Percentiles rank a stretch among this genome's conserved stretches.
phyloP scores from a whole-genome alignment of 208 protist genomes.

The Leptomonas seymouri region DNA sequence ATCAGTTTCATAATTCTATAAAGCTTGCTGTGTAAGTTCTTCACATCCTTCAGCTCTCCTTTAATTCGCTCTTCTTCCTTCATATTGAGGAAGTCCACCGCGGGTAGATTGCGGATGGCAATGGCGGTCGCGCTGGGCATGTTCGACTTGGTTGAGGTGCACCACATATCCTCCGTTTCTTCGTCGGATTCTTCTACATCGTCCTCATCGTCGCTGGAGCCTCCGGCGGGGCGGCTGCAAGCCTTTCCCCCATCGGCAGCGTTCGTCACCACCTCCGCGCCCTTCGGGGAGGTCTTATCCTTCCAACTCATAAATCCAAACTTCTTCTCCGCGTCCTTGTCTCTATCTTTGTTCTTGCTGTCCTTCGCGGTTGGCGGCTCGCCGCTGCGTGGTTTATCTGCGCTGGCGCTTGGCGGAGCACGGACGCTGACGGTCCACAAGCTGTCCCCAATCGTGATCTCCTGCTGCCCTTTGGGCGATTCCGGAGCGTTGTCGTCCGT shows the following conservation, averaged over 20 bases:
- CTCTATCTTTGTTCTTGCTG: not conserved
- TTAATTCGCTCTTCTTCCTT: slow-evolving; percentile 42
- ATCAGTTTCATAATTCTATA: slow-evolving; percentile 40
- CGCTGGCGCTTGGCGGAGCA: not conserved
- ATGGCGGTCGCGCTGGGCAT: slow-evolving; percentile 35
- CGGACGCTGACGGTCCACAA: slow-evolving; percentile 11
- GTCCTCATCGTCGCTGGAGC: slow-evolving; percentile 33
- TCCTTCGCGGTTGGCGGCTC: not conserved
- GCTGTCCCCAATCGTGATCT: not conserved
- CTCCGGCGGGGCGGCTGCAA: slow-evolving; percentile 11
- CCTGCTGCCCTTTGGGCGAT: slow-evolving; percentile 12
- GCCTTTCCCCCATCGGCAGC: slow-evolving; percentile 6
- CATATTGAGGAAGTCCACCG: slow-evolving; percentile 30
- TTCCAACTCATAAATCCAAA: slow-evolving; percentile 11
- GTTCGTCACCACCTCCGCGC: slow-evolving; percentile 2
- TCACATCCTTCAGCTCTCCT: slow-evolving; percentile 36
- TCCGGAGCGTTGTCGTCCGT: not conserved
- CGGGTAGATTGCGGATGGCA: slow-evolving; percentile 36
- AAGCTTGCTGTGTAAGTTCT: slow-evolving; percentile 31
- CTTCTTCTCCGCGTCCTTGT: slow-evolving; percentile 17
- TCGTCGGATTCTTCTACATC: slow-evolving; percentile 34
- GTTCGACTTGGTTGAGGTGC: slow-evolving; percentile 9
- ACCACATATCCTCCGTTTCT: slow-evolving; percentile 29
- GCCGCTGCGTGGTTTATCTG: not conserved
- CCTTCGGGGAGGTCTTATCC: slow-evolving; percentile 24